Base-by-base conservation (phyloP, 768 basidiomycete species). In the Rhizopogon vinicolor region DNA sequence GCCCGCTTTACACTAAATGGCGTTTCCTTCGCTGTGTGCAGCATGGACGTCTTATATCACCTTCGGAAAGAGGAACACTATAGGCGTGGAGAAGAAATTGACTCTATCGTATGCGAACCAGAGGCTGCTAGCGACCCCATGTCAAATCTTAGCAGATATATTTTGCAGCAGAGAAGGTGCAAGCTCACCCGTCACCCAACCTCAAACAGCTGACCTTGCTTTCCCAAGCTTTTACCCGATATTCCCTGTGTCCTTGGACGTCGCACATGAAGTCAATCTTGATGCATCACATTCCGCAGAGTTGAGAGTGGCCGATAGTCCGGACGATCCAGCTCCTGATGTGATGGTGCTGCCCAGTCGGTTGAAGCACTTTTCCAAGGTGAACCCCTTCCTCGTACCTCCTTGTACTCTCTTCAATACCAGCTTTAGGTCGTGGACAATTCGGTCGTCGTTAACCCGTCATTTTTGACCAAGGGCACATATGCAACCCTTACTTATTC, bases 361-460 rank as follows among this genome's bases (percentile, higher is more conserved):
- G 49, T 75, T 98, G 51, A 94, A 91, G 70, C 88, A 94, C 18
- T 98, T 98, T 66, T 78, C 84, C 16, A 96, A 93, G 81, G 94
- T 92, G 22, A 41, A 76, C 60, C 61, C 43, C 43, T 25, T 28
- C 2, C 19, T 29, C 10, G 10, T 44, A 14, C 18, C 10, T 22
- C 19, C 29, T 16, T 14, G 33, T 16, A n/a, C 14, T 39, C 35
- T 22, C 5, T 22, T 14, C 46, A 59, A 39, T 57, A 46, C 7
- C 7, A 40, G 37, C 31, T 22, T 7, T 58, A 97, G 95, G 75
- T 80, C 50, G 85, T 97, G 35, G 86, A 93, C 64, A 78, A 79
- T 9, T 90, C 89, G 2, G 74, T 80, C 3, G 80, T 87, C n/a
- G 70, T 98, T 60, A 99, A 99, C 65, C 94, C 97, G 1, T 90